Base-by-base conservation (phyloP, 2,329 filamentous ascomycete species). In the Cercospora sp. region DNA sequence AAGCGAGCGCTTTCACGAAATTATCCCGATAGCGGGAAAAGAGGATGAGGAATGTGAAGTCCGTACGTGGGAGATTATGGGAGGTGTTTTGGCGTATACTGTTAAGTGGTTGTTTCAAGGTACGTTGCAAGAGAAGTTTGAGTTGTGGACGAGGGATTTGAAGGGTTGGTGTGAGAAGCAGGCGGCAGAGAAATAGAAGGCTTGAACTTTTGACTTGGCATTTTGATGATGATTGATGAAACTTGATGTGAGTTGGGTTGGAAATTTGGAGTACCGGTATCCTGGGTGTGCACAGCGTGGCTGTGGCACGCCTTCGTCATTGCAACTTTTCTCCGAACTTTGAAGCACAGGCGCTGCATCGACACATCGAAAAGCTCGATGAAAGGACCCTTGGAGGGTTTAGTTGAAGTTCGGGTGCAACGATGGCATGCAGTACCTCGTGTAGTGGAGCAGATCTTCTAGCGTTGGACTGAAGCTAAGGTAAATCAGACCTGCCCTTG, bases 51-150 rank as follows among this genome's bases (percentile, higher is more conserved):
- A 51, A 30, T 76, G 75, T 45, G 74, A 76, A 58, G 67, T 76
- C 3, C 63, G 75, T 42, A 76, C 75, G 2, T 77, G 75, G 75
- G 75, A 77, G 63, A 67, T 70, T 9, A 71, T 72, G 71, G 72
- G 72, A 3, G 74, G 73, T 1, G 7, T 72, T n/a, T 62, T 77
- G 55, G 75, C 74, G 39, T 64, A 73, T 59, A 70, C 70, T 28
- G 75, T 77, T 10, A 75, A 75, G 66, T 75, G 74, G 74, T 65
- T 74, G 64, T 74, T 70, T 28, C 65, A 72, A 55, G 70, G 72
- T 67, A 75, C 69, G 16, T 63, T 76, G 65, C 64, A 73, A 23
- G 69, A 72, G 33, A 76, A 75, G 65, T 76, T 77, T 59, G 39
- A 67, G 68, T 26, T 73, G 28, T 77, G 75, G 75, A 67, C 58